Conservation (phyloP, 108 stramenopile genomes). For the Pseudonitzschia multiseries region DNA sequence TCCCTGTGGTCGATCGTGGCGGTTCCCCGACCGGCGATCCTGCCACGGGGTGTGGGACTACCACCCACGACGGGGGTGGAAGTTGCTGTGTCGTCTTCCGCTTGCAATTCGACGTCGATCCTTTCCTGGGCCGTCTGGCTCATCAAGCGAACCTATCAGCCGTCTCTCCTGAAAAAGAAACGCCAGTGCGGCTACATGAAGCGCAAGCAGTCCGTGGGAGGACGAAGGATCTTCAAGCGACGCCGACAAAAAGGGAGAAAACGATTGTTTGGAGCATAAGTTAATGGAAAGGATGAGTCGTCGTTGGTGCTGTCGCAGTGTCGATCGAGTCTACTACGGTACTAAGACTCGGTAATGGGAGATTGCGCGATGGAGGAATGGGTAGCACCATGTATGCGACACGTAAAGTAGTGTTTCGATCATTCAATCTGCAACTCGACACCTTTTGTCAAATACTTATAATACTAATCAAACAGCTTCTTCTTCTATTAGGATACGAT, state of each 20-base stretch:
- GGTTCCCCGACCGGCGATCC: neutral
- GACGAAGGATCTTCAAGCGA: constrained; percentile 67
- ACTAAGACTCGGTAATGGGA: no score
- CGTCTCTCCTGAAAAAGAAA: constrained; percentile 78
- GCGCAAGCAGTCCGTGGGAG: constrained; percentile 62
- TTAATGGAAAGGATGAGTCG: no score
- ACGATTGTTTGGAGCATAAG: constrained; percentile 63
- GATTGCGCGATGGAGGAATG: no score
- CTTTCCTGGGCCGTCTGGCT: constrained; percentile 36
- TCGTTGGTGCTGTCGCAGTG: no score
- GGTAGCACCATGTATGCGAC: no score
- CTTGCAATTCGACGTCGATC: constrained; percentile 2
- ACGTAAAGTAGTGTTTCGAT: no score
- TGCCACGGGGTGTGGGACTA: neutral
- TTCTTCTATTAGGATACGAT: no score
- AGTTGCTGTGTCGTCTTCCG: neutral
- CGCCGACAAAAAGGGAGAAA: constrained; percentile 68
- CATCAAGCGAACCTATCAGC: constrained; percentile 91
- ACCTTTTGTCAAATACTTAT: no score
- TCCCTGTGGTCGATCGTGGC: neutral
- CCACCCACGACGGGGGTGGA: neutral
- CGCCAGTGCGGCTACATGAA: constrained; percentile 84
- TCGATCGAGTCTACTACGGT: no score
- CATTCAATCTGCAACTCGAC: no score
- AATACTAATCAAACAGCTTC: no score